Evolutionary conservation across 2,329 filamentous ascomycete genomes (phyloP).

Genomic region (Dendrostoma leiphaemia): DNA sequence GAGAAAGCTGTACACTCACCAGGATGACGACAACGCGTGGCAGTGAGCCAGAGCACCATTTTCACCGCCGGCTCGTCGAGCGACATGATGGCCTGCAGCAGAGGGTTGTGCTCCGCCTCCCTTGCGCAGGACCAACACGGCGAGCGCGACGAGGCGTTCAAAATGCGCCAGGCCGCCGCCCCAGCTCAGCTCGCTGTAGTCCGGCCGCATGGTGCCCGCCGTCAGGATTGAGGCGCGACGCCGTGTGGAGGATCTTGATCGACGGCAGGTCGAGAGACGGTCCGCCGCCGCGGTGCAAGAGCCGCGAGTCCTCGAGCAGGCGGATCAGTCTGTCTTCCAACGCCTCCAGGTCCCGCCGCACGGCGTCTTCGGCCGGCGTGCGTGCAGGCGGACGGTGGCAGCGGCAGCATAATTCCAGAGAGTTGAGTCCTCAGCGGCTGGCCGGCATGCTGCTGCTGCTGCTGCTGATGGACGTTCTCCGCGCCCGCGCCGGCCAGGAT

Average conservation of each 20-base stretch:
- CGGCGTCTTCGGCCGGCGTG: not conserved
- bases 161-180: constrained; percentile 29
- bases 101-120: constrained; percentile 1
- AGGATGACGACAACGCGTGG: constrained; percentile 31
- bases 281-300: too few species aligned
- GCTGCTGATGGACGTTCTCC: not conserved
- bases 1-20: too few species aligned
- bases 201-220: constrained; percentile 21
- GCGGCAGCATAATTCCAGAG: not conserved
- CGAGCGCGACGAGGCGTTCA: constrained; percentile 25
- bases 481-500: constrained; percentile 8
- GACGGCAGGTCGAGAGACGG: constrained; percentile 7
- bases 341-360: not conserved
- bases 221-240: constrained; percentile 22
- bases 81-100: constrained; percentile 23
- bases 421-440: not conserved
- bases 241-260: constrained; percentile 28
- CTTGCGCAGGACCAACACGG: constrained; percentile 12
- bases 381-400: not conserved
- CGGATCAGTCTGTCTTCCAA: constrained; percentile 4
- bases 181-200: constrained; percentile 25
- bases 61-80: constrained; percentile 31
- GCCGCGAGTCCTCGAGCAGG: not conserved
- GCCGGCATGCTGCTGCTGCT: not conserved
- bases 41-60: constrained; percentile 27